phyloP scores from a whole-genome alignment of 345 rosid species.

The Toxicodendron radicans region DNA sequence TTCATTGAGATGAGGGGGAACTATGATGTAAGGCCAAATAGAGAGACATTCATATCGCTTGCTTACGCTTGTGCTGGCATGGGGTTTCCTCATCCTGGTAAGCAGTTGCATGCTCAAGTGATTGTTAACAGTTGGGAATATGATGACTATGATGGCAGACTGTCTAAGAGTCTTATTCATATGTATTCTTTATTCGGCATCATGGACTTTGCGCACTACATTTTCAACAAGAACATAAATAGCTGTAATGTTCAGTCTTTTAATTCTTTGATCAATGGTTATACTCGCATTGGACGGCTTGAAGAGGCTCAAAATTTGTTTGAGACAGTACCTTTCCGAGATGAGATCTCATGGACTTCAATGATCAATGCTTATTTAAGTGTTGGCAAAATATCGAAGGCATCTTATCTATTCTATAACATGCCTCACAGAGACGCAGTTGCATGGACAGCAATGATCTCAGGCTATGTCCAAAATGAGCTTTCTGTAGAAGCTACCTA shows the following conservation, averaged over 20 bases:
- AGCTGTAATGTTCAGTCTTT: slow-evolving; percentile 34
- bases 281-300: slow-evolving; percentile 39
- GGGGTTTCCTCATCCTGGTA: slow-evolving; percentile 45
- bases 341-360: slow-evolving; percentile 58
- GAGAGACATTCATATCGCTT: slow-evolving; percentile 69
- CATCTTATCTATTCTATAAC: slow-evolving; percentile 31
- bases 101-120: slow-evolving; percentile 64
- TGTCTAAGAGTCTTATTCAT: slow-evolving; percentile 63
- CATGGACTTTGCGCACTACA: slow-evolving; percentile 48
- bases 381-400: slow-evolving; percentile 34
- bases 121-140: slow-evolving; percentile 40
- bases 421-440: slow-evolving; percentile 53
- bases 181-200: slow-evolving; percentile 62
- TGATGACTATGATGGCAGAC: slow-evolving; percentile 61
- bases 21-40: slow-evolving; percentile 41
- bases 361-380: slow-evolving; percentile 52
- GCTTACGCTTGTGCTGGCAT: slow-evolving; percentile 74
- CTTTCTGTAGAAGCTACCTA: slow-evolving; percentile 41
- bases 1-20: slow-evolving; percentile 41
- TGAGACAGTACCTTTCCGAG: slow-evolving; percentile 34
- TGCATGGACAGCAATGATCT: slow-evolving; percentile 62
- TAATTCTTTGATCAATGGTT: slow-evolving; percentile 50
- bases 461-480: slow-evolving; percentile 54
- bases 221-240: slow-evolving; percentile 34
- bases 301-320: slow-evolving; percentile 49